Evolutionary conservation across 345 rosid genomes (phyloP).

Genomic region (Rhodomyrtus tomentosa): DNA sequence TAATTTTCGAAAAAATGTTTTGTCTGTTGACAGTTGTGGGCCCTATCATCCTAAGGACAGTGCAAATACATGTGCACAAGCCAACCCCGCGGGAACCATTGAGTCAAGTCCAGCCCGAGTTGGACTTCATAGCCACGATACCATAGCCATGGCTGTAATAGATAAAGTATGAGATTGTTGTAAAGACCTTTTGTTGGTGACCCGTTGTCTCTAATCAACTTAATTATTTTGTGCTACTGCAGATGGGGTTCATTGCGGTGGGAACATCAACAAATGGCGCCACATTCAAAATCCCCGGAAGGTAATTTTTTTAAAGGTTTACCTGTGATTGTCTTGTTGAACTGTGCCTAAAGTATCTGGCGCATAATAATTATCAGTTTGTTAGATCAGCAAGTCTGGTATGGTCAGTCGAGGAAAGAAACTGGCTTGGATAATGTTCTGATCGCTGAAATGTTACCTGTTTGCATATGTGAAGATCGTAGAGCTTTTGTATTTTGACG

Average conservation of each 20-base stretch:
- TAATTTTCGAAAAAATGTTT: conserved; percentile 74
- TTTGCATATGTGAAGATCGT: background rate
- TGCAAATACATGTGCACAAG: conserved; percentile 5
- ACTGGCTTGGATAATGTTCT: background rate
- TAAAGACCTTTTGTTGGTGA: background rate
- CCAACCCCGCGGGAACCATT: conserved; percentile 15
- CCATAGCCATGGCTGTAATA: conserved; percentile 85
- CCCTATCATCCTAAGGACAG: conserved; percentile 44
- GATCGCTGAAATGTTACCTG: background rate
- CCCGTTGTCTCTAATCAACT: background rate
- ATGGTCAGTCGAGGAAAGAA: background rate
- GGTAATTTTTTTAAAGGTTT: conserved; percentile 27
- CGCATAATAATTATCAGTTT: background rate
- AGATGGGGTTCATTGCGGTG: conserved; percentile 85
- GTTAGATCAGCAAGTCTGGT: background rate
- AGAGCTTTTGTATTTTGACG: too few relatives aligned
- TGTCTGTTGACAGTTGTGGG: conserved; percentile 55
- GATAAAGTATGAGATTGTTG: conserved; percentile 40
- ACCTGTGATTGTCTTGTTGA: background rate
- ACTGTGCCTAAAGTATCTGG: background rate
- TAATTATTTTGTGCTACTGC: conserved; percentile 2
- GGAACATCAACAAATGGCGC: conserved; percentile 99
- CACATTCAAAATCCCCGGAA: conserved; percentile 85
- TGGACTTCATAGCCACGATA: conserved; percentile 77
- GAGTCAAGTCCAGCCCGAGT: conserved; percentile 36